Conservation (phyloP, 345 rosid genomes). For the Trapa bicornis region DNA sequence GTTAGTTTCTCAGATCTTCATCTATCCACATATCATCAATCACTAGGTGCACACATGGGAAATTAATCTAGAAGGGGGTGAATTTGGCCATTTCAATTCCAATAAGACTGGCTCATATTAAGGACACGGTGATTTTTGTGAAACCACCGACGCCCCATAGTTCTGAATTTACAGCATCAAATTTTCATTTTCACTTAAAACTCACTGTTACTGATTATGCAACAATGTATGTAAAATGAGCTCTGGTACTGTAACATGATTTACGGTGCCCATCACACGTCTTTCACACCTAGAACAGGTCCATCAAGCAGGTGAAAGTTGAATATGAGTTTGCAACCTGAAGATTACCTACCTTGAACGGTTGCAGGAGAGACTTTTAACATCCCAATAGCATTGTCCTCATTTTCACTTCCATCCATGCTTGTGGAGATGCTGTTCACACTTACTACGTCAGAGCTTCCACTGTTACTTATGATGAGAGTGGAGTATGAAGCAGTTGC, state of each 20-base stretch:
- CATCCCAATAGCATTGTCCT: not conserved
- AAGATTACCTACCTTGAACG: not conserved
- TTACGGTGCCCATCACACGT: no score
- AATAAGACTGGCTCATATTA: no score
- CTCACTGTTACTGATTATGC: not conserved
- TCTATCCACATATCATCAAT: no score
- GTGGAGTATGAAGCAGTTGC: slow-evolving; percentile 33
- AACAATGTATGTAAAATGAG: not conserved
- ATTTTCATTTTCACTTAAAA: not conserved
- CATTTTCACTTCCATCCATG: slow-evolving; percentile 5
- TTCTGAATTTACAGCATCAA: not conserved
- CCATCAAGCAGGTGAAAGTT: not conserved
- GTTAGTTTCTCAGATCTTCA: no score
- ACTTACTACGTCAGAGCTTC: slow-evolving; percentile 55
- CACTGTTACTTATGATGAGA: slow-evolving; percentile 54
- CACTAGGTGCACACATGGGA: no score
- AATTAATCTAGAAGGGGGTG: no score
- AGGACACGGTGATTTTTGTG: not conserved
- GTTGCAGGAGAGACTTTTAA: not conserved
- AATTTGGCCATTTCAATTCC: no score
- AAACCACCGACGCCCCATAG: not conserved
- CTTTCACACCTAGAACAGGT: not conserved
- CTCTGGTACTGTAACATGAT: not conserved
- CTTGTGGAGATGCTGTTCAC: slow-evolving; percentile 45
- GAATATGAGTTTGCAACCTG: not conserved